Percentiles rank a stretch among this genome's conserved stretches.
Conservation (phyloP, 768 basidiomycete genomes). For the Gyrodon lividus region DNA sequence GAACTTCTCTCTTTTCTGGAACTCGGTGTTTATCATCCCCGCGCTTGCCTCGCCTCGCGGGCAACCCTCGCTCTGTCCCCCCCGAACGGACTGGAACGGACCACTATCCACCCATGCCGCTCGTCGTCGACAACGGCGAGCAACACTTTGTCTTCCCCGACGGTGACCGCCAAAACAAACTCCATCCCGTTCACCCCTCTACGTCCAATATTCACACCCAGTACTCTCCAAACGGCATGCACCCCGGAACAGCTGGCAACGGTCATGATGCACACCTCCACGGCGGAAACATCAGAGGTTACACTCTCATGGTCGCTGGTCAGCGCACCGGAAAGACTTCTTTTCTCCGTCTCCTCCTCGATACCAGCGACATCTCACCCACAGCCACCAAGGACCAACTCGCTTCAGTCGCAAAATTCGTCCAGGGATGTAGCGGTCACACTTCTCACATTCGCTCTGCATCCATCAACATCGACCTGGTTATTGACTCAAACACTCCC, state of each 20-base stretch:
- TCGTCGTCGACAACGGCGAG: conserved; percentile 62
- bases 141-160: conserved; percentile 48
- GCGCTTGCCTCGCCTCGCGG: conserved; percentile 64
- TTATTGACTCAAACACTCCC: conserved; percentile 45
- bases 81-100: conserved; percentile 51
- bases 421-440: conserved; percentile 69
- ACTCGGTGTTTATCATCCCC: conserved; percentile 54
- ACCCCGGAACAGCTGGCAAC: conserved; percentile 28
- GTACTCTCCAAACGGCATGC: conserved; percentile 28
- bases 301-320: conserved; percentile 80
- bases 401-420: conserved; percentile 77
- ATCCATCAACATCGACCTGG: conserved; percentile 69
- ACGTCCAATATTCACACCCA: conserved; percentile 23
- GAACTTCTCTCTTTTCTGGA: conserved; percentile 43
- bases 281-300: conserved; percentile 34
- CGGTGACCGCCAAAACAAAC: conserved; percentile 28
- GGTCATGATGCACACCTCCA: conserved; percentile 23
- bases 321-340: conserved; percentile 84
- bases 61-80: conserved; percentile 45
- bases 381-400: conserved; percentile 71
- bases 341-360: conserved; percentile 81
- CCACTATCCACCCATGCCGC: conserved; percentile 36
- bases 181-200: conserved; percentile 28
- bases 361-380: conserved; percentile 69
- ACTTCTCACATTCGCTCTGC: conserved; percentile 71